Evolutionary conservation across 352 stramenopile species (phyloP).

Genomic region (Phytophthora tubulina): DNA sequence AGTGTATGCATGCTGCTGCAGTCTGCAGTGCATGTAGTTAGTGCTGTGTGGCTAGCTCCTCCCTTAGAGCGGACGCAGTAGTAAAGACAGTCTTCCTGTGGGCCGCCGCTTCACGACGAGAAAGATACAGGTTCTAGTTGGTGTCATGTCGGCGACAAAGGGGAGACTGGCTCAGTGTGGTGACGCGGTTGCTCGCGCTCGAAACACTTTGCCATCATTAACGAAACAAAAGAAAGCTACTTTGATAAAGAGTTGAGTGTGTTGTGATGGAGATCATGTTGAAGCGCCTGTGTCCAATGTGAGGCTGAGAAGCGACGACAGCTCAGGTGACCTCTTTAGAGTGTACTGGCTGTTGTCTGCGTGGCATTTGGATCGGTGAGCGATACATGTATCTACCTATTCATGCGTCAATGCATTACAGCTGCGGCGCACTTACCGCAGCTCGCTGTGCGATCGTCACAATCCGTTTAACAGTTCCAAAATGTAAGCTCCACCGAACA

Average conservation of each 20-base stretch:
- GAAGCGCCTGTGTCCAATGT: conserved; percentile 17
- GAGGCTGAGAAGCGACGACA: not conserved
- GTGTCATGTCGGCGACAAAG: not conserved
- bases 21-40: conserved; percentile 15
- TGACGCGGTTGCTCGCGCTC: conserved; percentile 3
- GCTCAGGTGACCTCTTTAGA: not conserved
- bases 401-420: not conserved
- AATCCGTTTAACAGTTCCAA: conserved; percentile 32
- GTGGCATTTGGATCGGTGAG: not conserved
- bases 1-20: conserved; percentile 18
- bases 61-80: conserved; percentile 10
- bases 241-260: conserved; percentile 39
- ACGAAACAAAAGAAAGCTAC: conserved; percentile 42
- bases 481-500: conserved; percentile 7
- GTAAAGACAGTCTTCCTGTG: conserved; percentile 15
- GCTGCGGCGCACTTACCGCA: not conserved
- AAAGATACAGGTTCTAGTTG: conserved; percentile 42
- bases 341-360: not conserved
- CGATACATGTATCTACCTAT: not conserved
- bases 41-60: conserved; percentile 3
- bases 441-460: conserved; percentile 1
- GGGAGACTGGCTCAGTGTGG: conserved; percentile 8
- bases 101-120: conserved; percentile 30
- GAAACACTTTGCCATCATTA: conserved; percentile 41
- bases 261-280: conserved; percentile 7